Percentiles rank a stretch among this genome's conserved stretches.
These are phyloP conservation scores for Fusarium agapanthi DNA, from an alignment of 2,329 filamentous ascomycete genomes.

Conservation along the genomic window DNA sequence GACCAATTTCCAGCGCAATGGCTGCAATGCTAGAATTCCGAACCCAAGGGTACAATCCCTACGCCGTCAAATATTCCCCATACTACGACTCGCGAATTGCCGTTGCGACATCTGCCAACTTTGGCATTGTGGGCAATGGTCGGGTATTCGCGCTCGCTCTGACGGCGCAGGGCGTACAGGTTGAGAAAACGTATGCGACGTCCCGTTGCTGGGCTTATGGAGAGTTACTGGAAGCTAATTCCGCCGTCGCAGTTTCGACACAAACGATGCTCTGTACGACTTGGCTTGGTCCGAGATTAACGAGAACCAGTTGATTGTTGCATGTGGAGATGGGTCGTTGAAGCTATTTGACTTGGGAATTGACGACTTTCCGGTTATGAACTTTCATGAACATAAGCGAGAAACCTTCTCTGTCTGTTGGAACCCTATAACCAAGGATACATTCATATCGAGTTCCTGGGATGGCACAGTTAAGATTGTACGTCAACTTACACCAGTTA, in stretches of 20 bases:
- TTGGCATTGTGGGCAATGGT: conserved; percentile 96
- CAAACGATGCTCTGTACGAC: conserved; percentile 96
- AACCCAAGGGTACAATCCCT: conserved; percentile 93
- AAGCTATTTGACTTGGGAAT: conserved; percentile 91
- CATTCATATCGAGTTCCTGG: conserved; percentile 92
- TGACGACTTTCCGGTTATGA: conserved; percentile 85
- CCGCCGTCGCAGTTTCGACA: conserved; percentile 76
- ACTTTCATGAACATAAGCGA: conserved; percentile 91
- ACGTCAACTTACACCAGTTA: not conserved
- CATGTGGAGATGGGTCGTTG: conserved; percentile 91
- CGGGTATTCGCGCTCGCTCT: conserved; percentile 85
- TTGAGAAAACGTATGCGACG: conserved; percentile 77
- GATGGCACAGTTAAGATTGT: conserved; percentile 94
- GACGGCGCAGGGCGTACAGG: conserved; percentile 82
- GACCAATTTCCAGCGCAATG: conserved; percentile 43
- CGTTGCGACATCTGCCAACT: conserved; percentile 91
- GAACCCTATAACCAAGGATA: conserved; percentile 91
- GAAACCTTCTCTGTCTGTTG: conserved; percentile 94
- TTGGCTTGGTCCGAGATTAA: conserved; percentile 95
- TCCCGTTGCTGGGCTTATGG: not conserved
- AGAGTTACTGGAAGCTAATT: not conserved
- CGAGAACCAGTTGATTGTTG: conserved; percentile 90
- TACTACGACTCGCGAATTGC: conserved; percentile 97
- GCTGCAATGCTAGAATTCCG: conserved; percentile 89
- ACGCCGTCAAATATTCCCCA: conserved; percentile 97